A percentile compares a stretch with the other conserved stretches of the same genome.
Conservation (phyloP, 805 yeast genomes). For the Cyberlindnera xishuangbannaensis region DNA sequence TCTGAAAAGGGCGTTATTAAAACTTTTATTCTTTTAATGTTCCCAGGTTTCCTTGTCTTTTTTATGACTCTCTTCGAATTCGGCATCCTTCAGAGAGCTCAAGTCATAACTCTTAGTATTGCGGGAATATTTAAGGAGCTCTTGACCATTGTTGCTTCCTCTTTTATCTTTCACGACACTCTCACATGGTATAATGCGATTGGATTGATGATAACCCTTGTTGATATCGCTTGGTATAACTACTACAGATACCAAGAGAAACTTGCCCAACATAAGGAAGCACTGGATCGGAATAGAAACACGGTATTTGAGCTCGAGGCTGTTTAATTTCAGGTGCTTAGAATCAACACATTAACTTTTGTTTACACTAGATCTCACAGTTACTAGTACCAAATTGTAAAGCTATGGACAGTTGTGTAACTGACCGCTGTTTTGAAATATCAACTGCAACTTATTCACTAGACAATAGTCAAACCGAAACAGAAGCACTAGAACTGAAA, state of each 20-base stretch:
- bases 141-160: conserved; percentile 67
- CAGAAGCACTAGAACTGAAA: too few relatives aligned
- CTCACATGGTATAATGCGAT: conserved; percentile 60
- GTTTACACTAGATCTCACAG: too few relatives aligned
- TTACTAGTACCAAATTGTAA: too few relatives aligned
- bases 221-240: conserved; percentile 82
- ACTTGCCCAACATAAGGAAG: conserved; percentile 7
- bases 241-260: conserved; percentile 43
- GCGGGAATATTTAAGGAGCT: conserved; percentile 94
- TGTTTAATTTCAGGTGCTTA: too few relatives aligned
- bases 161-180: conserved; percentile 66
- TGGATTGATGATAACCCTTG: conserved; percentile 70
- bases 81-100: conserved; percentile 72
- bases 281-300: conserved; percentile 1
- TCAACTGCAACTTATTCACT: too few relatives aligned
- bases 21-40: conserved; percentile 53
- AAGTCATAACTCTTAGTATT: conserved; percentile 78
- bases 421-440: too few relatives aligned
- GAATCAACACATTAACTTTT: too few relatives aligned
- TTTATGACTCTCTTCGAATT: conserved; percentile 88
- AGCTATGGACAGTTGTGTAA: too few relatives aligned
- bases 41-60: conserved; percentile 87
- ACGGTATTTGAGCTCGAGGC: conserved; percentile 9
- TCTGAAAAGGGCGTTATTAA: conserved; percentile 44
- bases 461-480: too few relatives aligned